These are phyloP conservation scores for Plasmodium billcollinsi DNA, from an alignment of 169 alveolate genomes.

Conservation along the genomic window DNA sequence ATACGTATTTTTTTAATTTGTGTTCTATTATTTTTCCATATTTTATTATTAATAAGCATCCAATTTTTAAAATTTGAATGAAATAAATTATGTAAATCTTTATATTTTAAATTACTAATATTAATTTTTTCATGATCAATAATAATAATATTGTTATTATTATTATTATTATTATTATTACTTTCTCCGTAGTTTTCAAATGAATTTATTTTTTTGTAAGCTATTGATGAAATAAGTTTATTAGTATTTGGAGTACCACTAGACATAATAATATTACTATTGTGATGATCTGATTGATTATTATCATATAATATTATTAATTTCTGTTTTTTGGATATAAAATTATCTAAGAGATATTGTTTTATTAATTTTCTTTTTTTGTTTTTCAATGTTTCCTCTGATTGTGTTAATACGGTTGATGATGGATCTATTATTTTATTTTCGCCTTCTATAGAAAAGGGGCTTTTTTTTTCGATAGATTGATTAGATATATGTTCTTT, in stretches of 20 bases:
- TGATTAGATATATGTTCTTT: constrained; percentile 2
- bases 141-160: constrained; percentile 22
- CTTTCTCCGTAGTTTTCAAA: constrained; percentile 12
- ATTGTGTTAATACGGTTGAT: not conserved
- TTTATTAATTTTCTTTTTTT: constrained; percentile 31
- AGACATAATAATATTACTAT: not conserved
- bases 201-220: constrained; percentile 29
- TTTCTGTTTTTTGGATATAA: constrained; percentile 47
- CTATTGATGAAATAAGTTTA: not conserved
- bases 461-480: constrained; percentile 36
- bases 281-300: not conserved
- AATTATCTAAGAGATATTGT: constrained; percentile 33
- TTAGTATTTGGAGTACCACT: too few species aligned
- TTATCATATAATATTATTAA: constrained; percentile 26
- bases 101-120: constrained; percentile 28
- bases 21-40: constrained; percentile 70
- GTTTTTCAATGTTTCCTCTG: too few species aligned
- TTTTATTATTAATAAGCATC: constrained; percentile 46
- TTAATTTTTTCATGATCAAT: constrained; percentile 48
- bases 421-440: not conserved
- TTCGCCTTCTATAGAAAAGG: constrained; percentile 1
- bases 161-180: not conserved
- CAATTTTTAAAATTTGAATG: constrained; percentile 59
- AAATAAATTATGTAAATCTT: constrained; percentile 31
- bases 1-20: constrained; percentile 56